These are phyloP conservation scores for Phytophthora sojae DNA, from an alignment of 352 stramenopile genomes.

Conservation along the genomic window DNA sequence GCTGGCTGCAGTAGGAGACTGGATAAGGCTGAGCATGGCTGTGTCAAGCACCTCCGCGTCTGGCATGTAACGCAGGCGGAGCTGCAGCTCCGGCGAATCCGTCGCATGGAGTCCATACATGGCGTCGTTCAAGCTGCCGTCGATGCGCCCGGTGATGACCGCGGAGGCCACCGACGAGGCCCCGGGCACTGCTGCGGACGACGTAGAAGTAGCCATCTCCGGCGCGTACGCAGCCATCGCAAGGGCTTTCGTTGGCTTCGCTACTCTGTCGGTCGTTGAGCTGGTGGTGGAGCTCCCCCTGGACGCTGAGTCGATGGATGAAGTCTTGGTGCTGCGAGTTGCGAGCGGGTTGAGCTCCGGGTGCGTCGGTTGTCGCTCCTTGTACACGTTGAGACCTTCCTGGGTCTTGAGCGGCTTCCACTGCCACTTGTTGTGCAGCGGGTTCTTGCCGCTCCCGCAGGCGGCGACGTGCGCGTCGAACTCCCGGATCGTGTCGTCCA, in stretches of 20 bases:
- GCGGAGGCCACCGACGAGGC: slow-evolving; percentile 26
- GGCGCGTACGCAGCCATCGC: slow-evolving; percentile 42
- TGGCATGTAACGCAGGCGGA: slow-evolving; percentile 39
- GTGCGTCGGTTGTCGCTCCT: slow-evolving; percentile 41
- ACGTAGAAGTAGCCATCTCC: slow-evolving; percentile 12
- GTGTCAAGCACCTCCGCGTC: slow-evolving; percentile 37
- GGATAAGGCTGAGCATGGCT: slow-evolving; percentile 33
- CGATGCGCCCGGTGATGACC: slow-evolving; percentile 36
- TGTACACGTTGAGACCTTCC: slow-evolving; percentile 39
- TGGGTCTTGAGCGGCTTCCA: slow-evolving; percentile 42
- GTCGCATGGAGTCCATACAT: slow-evolving; percentile 46
- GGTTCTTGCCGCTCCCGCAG: slow-evolving; percentile 25
- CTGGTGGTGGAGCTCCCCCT: background rate
- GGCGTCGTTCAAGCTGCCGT: slow-evolving; percentile 41
- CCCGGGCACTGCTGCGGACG: slow-evolving; percentile 6
- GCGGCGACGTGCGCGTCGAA: slow-evolving; percentile 21
- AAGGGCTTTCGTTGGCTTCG: slow-evolving; percentile 27
- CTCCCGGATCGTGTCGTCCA: slow-evolving; percentile 35
- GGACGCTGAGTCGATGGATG: slow-evolving; percentile 5
- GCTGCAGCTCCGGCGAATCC: slow-evolving; percentile 39
- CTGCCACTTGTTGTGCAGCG: slow-evolving; percentile 40
- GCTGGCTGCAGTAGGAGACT: slow-evolving; percentile 20
- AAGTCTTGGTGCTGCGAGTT: slow-evolving; percentile 9
- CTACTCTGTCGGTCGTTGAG: slow-evolving; percentile 2
- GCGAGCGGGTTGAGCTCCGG: slow-evolving; percentile 13